Evolutionary conservation across 106 monocot genomes (phyloP).

Genomic region (Acanthochlamys bracteata): DNA sequence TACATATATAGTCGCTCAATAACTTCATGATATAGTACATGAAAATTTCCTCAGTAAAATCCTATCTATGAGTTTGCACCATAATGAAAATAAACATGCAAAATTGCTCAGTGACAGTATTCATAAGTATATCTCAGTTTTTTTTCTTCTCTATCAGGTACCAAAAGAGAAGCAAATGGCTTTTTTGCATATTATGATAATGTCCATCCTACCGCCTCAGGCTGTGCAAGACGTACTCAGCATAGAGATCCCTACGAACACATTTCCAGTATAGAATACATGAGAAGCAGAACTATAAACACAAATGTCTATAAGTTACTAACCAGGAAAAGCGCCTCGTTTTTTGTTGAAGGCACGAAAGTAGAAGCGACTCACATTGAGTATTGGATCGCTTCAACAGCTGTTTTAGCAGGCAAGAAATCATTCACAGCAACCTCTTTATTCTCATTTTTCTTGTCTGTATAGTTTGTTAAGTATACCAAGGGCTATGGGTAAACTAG

Average conservation of each 20-base stretch:
- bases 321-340: not conserved
- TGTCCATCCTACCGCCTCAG: slow-evolving; percentile 9
- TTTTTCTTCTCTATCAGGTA: too few relatives aligned
- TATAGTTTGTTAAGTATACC: not conserved
- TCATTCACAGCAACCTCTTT: slow-evolving; percentile 9
- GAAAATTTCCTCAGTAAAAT: too few relatives aligned
- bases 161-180: too few relatives aligned
- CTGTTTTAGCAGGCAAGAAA: slow-evolving; percentile 4
- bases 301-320: too few relatives aligned
- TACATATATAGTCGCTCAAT: too few relatives aligned
- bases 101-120: too few relatives aligned
- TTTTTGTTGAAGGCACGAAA: not conserved
- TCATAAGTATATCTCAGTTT: too few relatives aligned
- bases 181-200: too few relatives aligned
- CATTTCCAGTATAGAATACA: not conserved
- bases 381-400: slow-evolving; percentile 6
- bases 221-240: slow-evolving; percentile 10
- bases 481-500: not conserved
- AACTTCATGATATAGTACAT: too few relatives aligned
- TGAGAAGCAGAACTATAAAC: not conserved
- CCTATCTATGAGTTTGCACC: too few relatives aligned
- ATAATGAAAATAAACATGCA: too few relatives aligned
- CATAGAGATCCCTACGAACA: slow-evolving; percentile 12
- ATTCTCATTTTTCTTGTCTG: slow-evolving; percentile 15
- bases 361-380: slow-evolving; percentile 4